Conservation (phyloP, 2,329 filamentous ascomycete species). For the Lachnellula occidentalis region DNA sequence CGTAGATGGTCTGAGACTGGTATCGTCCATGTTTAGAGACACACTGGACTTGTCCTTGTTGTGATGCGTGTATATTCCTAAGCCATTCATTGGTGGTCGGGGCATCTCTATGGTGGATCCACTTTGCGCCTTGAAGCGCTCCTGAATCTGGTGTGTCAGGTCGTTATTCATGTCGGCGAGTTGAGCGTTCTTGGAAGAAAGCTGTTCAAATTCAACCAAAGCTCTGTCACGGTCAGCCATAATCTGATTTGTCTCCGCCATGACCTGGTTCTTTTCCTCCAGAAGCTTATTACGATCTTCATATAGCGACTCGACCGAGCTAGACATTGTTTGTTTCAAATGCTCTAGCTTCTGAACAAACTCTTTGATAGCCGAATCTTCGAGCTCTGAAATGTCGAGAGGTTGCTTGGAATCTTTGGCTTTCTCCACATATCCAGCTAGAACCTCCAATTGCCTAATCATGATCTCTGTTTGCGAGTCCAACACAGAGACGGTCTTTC, state of each 20-base stretch:
- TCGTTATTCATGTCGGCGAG: conserved; percentile 94
- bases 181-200: conserved; percentile 91
- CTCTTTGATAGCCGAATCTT: conserved; percentile 86
- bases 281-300: conserved; percentile 73
- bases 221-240: conserved; percentile 86
- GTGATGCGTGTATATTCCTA: conserved; percentile 56
- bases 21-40: conserved; percentile 29
- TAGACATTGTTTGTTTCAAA: conserved; percentile 54
- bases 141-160: conserved; percentile 89
- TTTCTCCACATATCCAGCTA: conserved; percentile 81
- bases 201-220: conserved; percentile 89
- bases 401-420: conserved; percentile 79
- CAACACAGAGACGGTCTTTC: conserved; percentile 89
- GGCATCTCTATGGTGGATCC: conserved; percentile 39
- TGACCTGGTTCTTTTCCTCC: conserved; percentile 77
- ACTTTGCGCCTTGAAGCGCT: conserved; percentile 78
- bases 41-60: conserved; percentile 43
- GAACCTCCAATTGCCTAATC: conserved; percentile 82
- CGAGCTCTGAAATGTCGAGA: conserved; percentile 74
- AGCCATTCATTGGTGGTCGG: conserved; percentile 45
- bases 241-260: conserved; percentile 58
- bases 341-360: conserved; percentile 70
- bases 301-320: conserved; percentile 54
- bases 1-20: conserved; percentile 36
- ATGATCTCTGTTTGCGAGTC: conserved; percentile 95